These are phyloP conservation scores for Warburgia ugandensis DNA, from an alignment of 164 flowering plant species.

Conservation along the genomic window DNA sequence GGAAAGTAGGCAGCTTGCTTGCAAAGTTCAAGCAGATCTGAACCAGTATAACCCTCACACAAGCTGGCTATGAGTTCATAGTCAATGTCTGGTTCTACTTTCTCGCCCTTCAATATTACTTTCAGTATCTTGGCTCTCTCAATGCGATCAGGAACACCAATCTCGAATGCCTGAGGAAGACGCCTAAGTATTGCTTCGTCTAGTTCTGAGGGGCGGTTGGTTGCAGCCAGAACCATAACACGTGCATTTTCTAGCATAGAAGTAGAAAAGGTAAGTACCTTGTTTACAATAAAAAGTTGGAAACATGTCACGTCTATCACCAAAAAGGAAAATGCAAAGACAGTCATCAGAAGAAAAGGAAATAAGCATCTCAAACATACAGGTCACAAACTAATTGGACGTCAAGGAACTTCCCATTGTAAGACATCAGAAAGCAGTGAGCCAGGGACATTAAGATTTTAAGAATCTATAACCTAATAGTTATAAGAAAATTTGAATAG, in stretches of 20 bases:
- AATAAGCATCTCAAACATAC: too few relatives aligned
- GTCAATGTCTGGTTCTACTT: conserved; percentile 55
- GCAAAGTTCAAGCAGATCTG: conserved; percentile 95
- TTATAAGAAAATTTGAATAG: too few relatives aligned
- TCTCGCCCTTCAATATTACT: conserved; percentile 82
- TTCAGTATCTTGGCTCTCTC: conserved; percentile 81
- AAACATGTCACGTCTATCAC: not conserved
- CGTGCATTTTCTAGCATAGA: conserved; percentile 62
- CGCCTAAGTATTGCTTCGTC: conserved; percentile 98
- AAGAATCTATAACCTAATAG: too few relatives aligned
- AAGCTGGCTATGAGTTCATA: conserved; percentile 55
- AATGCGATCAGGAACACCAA: conserved; percentile 65
- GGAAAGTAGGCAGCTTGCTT: conserved; percentile 94
- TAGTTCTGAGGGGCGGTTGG: conserved; percentile 96
- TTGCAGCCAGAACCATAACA: conserved; percentile 98
- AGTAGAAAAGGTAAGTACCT: not conserved
- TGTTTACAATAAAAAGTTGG: not conserved
- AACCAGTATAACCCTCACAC: conserved; percentile 89
- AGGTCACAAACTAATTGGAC: too few relatives aligned
- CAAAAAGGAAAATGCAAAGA: not conserved
- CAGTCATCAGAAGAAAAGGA: too few relatives aligned
- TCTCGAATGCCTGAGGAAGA: conserved; percentile 93
- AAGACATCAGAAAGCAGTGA: too few relatives aligned
- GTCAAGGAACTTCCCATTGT: too few relatives aligned
- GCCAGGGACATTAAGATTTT: too few relatives aligned